These are phyloP conservation scores for Neopestalotiopsis clavispora DNA, from an alignment of 2,329 filamentous ascomycete genomes.

Conservation along the genomic window DNA sequence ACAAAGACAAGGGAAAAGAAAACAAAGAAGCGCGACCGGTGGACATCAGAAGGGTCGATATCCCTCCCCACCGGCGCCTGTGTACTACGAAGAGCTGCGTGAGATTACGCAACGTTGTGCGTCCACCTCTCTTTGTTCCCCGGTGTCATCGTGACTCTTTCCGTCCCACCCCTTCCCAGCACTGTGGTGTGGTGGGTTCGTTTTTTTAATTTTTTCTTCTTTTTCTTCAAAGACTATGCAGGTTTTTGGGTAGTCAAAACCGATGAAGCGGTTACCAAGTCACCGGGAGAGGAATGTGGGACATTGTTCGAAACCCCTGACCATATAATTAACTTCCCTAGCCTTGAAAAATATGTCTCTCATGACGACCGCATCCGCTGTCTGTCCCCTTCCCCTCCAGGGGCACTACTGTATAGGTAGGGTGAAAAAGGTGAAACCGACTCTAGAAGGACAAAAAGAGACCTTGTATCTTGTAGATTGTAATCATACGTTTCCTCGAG, in stretches of 20 bases:
- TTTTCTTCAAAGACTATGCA: not conserved
- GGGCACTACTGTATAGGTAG: not conserved
- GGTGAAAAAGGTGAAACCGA: conserved; percentile 22
- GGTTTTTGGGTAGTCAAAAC: not conserved
- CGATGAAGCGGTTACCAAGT: not conserved
- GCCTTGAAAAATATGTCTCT: not conserved
- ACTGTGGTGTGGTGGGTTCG: no score
- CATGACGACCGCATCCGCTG: not conserved
- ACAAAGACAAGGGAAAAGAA: not conserved
- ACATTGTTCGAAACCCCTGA: not conserved
- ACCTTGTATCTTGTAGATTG: conserved; percentile 27
- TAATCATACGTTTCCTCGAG: conserved; percentile 16
- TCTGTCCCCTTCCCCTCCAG: not conserved
- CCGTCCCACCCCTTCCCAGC: no score
- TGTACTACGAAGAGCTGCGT: not conserved
- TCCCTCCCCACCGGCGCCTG: not conserved
- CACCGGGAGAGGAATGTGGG: not conserved
- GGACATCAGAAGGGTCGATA: not conserved
- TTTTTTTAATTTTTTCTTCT: no score
- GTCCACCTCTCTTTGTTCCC: not conserved
- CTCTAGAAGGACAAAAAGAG: conserved; percentile 15
- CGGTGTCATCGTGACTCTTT: not conserved
- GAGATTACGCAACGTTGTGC: conserved; percentile 2
- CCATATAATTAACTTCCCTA: conserved; percentile 2
- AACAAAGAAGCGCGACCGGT: not conserved